Evolutionary conservation across 2,329 filamentous ascomycete species (phyloP).

Genomic region (Pyrenochaeta sp.): DNA sequence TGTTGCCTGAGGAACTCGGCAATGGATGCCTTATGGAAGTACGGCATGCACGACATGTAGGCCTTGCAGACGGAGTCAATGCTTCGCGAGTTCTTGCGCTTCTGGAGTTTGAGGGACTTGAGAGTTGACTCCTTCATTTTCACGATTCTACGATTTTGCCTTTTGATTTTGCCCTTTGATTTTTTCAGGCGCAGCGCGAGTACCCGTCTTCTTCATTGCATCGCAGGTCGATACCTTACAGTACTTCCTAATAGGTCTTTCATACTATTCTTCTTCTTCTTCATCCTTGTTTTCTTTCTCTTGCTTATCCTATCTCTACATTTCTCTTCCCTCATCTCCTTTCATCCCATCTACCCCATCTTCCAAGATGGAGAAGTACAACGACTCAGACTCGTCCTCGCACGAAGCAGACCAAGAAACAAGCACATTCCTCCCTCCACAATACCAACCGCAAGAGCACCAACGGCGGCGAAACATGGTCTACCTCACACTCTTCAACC

Average conservation of each 20-base stretch:
- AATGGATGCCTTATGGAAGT: constrained; percentile 7
- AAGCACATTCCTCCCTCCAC: constrained; percentile 36
- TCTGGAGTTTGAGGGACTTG: not conserved
- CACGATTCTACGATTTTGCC: constrained; percentile 4
- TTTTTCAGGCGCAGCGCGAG: constrained; percentile 18
- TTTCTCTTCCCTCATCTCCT: not conserved
- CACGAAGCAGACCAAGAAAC: constrained; percentile 37
- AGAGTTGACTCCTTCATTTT: not conserved
- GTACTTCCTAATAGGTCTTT: not conserved
- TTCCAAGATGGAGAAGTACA: constrained; percentile 39
- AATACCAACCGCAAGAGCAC: constrained; percentile 30
- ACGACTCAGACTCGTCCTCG: constrained; percentile 17
- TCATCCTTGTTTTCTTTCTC: too few relatives aligned
- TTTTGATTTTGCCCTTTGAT: constrained; percentile 5
- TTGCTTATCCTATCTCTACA: too few relatives aligned
- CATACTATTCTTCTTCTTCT: not conserved
- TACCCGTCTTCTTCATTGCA: constrained; percentile 6
- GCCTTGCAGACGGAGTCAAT: constrained; percentile 9
- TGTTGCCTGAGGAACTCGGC: constrained; percentile 28
- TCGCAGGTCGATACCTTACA: constrained; percentile 29
- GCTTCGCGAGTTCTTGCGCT: constrained; percentile 11
- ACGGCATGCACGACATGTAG: not conserved
- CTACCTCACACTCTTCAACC: constrained; percentile 42
- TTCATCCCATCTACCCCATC: not conserved
- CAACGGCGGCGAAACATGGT: constrained; percentile 31